Conservation (phyloP, 2,329 filamentous ascomycete genomes). For the Paramyrothecium roridum region DNA sequence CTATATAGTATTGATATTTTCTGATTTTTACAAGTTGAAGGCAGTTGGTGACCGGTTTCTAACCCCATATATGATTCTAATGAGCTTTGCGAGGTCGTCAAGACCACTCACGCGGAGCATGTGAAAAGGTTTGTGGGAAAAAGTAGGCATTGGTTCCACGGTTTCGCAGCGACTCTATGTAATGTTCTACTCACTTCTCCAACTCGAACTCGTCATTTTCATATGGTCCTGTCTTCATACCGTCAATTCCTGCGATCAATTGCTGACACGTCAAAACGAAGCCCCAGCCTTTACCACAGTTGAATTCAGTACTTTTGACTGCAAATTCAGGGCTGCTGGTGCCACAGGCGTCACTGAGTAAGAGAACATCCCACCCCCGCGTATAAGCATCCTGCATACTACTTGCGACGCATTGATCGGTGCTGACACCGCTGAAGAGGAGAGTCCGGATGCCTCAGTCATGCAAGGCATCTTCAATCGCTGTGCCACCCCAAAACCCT, state of each 20-base stretch:
- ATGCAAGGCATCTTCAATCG: conserved; percentile 17
- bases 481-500: not conserved
- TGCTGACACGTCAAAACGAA: conserved; percentile 1
- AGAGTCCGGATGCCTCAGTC: conserved; percentile 41
- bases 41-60: no score
- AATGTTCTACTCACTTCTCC: no score
- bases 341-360: conserved; percentile 4
- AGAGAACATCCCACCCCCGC: conserved; percentile 3
- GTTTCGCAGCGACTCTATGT: no score
- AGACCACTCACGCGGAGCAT: no score
- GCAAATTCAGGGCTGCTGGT: conserved; percentile 5
- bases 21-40: no score
- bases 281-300: conserved; percentile 1
- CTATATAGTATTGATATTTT: no score
- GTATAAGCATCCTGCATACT: conserved; percentile 5
- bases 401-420: conserved; percentile 33
- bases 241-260: not conserved
- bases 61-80: no score
- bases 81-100: no score
- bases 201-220: no score
- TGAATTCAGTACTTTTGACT: conserved; percentile 2
- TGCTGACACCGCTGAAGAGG: conserved; percentile 58
- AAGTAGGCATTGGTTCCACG: no score
- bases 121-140: no score
- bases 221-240: not conserved